Conservation (phyloP, 2,329 filamentous ascomycete genomes). For the Pseudogymnoascus sp. region DNA sequence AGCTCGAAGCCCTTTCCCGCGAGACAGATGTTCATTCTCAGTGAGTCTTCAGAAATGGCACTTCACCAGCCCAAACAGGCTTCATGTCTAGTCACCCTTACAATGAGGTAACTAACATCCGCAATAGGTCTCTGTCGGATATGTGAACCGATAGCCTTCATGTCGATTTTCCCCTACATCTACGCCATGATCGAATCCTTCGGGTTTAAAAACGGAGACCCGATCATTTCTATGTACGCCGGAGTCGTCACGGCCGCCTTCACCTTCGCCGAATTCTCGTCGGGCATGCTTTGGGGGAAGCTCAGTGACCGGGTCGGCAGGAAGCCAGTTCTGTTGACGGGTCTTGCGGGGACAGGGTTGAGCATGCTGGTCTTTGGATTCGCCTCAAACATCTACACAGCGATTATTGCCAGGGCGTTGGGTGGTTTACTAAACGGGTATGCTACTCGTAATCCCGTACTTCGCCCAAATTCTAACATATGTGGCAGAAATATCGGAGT, state of each 20-base stretch:
- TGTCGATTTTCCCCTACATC: conserved; percentile 98
- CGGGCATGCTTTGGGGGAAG: conserved; percentile 85
- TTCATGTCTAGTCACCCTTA: not conserved
- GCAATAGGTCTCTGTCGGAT: conserved; percentile 76
- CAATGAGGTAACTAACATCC: not conserved
- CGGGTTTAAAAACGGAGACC: conserved; percentile 67
- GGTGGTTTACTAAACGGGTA: conserved; percentile 90
- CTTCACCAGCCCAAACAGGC: not conserved
- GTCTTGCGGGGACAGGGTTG: conserved; percentile 81
- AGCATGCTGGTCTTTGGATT: conserved; percentile 94
- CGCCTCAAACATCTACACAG: conserved; percentile 69
- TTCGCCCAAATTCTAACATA: conserved; percentile 14
- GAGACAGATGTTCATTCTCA: conserved; percentile 40
- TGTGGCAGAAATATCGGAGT: conserved; percentile 76
- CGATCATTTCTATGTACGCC: conserved; percentile 81
- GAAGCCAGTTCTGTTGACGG: conserved; percentile 83
- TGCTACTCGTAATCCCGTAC: conserved; percentile 25
- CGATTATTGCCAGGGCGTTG: conserved; percentile 77
- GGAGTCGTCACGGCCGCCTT: conserved; percentile 96
- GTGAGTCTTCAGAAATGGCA: conserved; percentile 26
- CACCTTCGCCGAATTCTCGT: conserved; percentile 89
- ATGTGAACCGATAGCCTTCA: conserved; percentile 98
- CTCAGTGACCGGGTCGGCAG: conserved; percentile 86
- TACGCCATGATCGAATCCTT: conserved; percentile 97
- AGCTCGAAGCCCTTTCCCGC: conserved; percentile 27